Conservation (phyloP, 352 stramenopile genomes). For the Phytophthora pistaciae region DNA sequence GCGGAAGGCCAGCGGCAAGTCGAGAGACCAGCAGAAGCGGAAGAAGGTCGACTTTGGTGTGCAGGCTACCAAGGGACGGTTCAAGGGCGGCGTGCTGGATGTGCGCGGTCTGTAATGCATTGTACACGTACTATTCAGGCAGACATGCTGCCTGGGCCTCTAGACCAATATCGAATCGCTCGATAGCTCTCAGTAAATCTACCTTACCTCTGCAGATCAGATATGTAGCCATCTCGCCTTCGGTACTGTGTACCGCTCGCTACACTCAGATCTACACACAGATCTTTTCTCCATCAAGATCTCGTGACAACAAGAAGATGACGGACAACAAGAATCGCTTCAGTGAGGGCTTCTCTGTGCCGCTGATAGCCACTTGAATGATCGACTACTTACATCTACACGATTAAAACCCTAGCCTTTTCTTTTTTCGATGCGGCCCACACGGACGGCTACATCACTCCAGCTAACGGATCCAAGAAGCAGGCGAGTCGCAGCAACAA, state of each 20-base stretch:
- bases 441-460: constrained; percentile 37
- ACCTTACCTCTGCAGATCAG: not conserved
- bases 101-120: constrained; percentile 58
- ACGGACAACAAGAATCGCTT: constrained; percentile 19
- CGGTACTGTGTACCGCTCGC: constrained; percentile 18
- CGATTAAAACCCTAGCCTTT: constrained; percentile 29
- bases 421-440: constrained; percentile 51
- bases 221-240: not conserved
- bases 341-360: constrained; percentile 7
- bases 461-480: constrained; percentile 7
- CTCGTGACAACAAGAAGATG: constrained; percentile 3
- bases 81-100: constrained; percentile 81
- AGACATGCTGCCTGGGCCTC: constrained; percentile 3
- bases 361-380: not conserved
- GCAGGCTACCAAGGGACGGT: constrained; percentile 76
- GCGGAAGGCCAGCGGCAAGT: constrained; percentile 52
- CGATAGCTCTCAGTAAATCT: constrained; percentile 3
- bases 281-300: constrained; percentile 14
- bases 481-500: constrained; percentile 2
- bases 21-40: constrained; percentile 62
- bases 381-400: not conserved
- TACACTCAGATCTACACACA: not conserved
- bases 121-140: constrained; percentile 18
- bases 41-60: constrained; percentile 82
- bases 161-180: constrained; percentile 1